These are phyloP conservation scores for Eucalyptus coolabah DNA, from an alignment of 345 rosid species.

Conservation along the genomic window DNA sequence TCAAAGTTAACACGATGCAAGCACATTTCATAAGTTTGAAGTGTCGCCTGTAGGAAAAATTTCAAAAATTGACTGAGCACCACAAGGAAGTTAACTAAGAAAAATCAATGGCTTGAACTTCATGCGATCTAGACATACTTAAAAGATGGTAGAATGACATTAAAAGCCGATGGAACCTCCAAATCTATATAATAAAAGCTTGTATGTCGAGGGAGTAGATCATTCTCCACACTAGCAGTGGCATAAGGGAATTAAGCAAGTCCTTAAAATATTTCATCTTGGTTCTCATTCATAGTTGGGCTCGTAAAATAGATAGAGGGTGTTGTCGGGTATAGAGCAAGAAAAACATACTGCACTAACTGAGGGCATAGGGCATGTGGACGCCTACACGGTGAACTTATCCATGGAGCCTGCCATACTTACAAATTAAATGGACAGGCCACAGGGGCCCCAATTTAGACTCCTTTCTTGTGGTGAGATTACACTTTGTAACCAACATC, in stretches of 20 bases:
- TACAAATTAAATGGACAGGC: background rate
- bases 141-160: background rate
- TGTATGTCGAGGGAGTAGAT: accelerated
- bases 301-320: no score
- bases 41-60: background rate
- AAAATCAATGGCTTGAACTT: background rate
- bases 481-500: background rate
- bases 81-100: background rate
- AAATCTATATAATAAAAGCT: accelerated
- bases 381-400: background rate
- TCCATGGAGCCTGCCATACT: background rate
- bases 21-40: accelerated
- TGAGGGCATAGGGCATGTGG: no score
- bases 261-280: no score
- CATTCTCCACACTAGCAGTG: accelerated
- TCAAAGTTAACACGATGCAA: accelerated
- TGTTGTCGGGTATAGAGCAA: no score
- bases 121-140: background rate
- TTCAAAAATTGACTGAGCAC: background rate
- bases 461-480: background rate
- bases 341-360: no score
- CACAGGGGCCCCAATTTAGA: background rate
- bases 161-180: background rate
- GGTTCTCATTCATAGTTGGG: accelerated
- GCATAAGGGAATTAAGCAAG: accelerated